Conservation (phyloP, 169 alveolate genomes). For the Cryptosporidium ryanae region DNA sequence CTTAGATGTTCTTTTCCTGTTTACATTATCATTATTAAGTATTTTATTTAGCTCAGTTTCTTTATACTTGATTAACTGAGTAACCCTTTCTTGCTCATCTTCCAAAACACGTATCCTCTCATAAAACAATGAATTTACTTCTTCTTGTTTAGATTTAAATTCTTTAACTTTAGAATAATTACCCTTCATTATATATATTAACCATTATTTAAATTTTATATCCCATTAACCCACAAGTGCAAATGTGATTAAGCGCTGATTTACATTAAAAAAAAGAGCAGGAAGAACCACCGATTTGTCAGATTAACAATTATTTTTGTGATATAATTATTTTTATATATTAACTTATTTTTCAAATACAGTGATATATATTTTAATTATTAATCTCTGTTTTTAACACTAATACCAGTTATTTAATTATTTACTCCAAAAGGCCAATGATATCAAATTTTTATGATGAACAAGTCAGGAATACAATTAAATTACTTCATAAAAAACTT, state of each 20-base stretch:
- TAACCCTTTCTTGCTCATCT: slow-evolving; percentile 17
- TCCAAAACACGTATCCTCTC: slow-evolving; percentile 42
- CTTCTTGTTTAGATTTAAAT: background rate
- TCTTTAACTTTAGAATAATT: background rate
- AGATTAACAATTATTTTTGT: background rate
- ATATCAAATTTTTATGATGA: slow-evolving; percentile 25
- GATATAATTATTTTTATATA: too few species aligned
- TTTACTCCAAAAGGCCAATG: background rate
- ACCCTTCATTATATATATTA: slow-evolving; percentile 1
- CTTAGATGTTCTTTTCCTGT: slow-evolving; percentile 2
- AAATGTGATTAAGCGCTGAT: background rate
- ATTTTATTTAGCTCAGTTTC: slow-evolving; percentile 5
- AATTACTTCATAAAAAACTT: slow-evolving; percentile 25
- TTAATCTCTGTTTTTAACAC: too few species aligned
- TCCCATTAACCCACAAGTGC: slow-evolving; percentile 14
- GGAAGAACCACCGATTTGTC: background rate
- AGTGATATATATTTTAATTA: too few species aligned
- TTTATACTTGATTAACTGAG: background rate
- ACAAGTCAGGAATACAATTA: slow-evolving; percentile 40
- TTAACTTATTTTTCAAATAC: too few species aligned
- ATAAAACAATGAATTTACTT: slow-evolving; percentile 6
- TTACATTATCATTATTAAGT: background rate
- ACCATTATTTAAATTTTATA: background rate
- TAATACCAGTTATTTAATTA: too few species aligned
- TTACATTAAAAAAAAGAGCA: too few species aligned